Base-by-base conservation (phyloP, 495 filamentous ascomycete genomes). In the Neurospora hispaniola region DNA sequence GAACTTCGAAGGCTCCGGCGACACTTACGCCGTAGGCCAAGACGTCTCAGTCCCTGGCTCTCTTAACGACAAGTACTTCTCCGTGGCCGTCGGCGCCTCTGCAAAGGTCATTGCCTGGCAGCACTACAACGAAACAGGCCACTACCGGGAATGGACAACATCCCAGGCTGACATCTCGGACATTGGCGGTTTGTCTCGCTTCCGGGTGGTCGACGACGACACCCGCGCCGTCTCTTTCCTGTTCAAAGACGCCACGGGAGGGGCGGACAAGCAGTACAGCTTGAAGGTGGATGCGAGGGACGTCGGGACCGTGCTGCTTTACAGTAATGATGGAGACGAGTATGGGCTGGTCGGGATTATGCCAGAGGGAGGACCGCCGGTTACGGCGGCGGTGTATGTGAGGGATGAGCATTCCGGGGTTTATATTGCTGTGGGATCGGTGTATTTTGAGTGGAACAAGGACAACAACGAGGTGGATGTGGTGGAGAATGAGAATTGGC, bases 101-200 rank as follows among this genome's bases (percentile, higher is more conserved):
- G 69, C 72, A 38, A 73, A 73, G 14, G 72, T 73, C 10, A 70
- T 73, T 4, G 72, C 68, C 69, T 73, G 72, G 72, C 72, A 70
- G 68, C 41, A 73, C 43, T 73, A 73, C 68, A 41, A 62, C 69
- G 68, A 62, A 14, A 10, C 66, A 0, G 72, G 72, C 35, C 31
- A 14, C 42, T 73, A 70, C 72, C 42, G 42, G 0, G 72, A 73
- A 46, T 73, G 72, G 66, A 12, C 42, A 1, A 43, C 7, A 23
- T 4, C 16, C 11, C 66, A 73, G 9, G 9, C 68, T 7, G 72
- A 73, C 38, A 73, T 73, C 44, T 48, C 68, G 0, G 27, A 31
- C n/a, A 70, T 73, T 1, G 68, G 14, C 16, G 72, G 72, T 10
- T 12, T 73, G 2, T 70, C 72, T 0, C 72, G 72, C 38, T 73